Conservation (phyloP, 441 rosid genomes). For the Erodium chrysanthum region DNA sequence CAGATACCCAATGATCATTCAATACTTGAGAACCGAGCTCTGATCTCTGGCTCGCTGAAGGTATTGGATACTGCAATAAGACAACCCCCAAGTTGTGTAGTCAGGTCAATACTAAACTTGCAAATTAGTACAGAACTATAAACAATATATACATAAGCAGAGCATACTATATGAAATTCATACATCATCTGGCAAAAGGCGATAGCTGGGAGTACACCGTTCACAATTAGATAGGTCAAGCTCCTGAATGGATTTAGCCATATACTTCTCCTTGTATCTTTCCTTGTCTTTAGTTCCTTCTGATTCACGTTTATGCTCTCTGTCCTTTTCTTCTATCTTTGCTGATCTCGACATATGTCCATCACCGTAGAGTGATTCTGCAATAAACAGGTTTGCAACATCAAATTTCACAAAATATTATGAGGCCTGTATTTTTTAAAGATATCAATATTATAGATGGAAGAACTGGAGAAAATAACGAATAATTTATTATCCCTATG, state of each 20-base stretch:
- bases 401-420: constrained; percentile 7
- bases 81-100: background rate
- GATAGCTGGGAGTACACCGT: constrained; percentile 94
- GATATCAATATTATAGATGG: background rate
- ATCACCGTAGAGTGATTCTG: constrained; percentile 53
- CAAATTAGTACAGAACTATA: background rate
- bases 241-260: constrained; percentile 83
- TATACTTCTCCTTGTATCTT: constrained; percentile 46
- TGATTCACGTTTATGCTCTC: constrained; percentile 52
- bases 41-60: constrained; percentile 74
- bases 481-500: background rate
- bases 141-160: background rate
- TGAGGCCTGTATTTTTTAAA: background rate
- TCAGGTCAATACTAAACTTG: background rate
- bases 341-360: constrained; percentile 52
- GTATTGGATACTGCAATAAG: constrained; percentile 67
- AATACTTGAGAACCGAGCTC: constrained; percentile 72
- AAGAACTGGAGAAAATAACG: background rate
- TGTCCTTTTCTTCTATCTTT: constrained; percentile 59
- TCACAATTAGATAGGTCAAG: constrained; percentile 94
- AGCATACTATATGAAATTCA: constrained; percentile 10
- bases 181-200: constrained; percentile 87
- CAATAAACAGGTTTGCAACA: constrained; percentile 21
- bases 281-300: constrained; percentile 63
- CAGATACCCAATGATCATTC: constrained; percentile 97